Evolutionary conservation across 805 yeast species (phyloP).

Genomic region (Wickerhamiella dianesei): DNA sequence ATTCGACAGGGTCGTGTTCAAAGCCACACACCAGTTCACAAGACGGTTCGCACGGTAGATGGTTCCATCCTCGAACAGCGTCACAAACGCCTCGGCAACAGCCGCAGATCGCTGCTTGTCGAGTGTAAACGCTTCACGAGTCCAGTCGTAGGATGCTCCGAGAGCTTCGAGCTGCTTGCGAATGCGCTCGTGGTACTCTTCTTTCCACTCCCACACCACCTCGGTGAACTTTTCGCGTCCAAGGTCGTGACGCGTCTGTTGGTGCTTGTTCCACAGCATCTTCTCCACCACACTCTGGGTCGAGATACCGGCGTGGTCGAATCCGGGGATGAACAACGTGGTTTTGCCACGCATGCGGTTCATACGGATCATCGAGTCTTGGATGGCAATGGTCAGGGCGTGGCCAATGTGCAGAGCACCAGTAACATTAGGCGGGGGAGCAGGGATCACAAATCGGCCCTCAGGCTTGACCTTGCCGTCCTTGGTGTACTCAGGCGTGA

Average conservation of each 20-base stretch:
- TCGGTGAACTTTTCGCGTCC: conserved; percentile 84
- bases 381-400: conserved; percentile 89
- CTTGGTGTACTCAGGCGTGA: conserved; percentile 69
- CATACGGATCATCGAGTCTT: conserved; percentile 83
- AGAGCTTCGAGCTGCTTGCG: conserved; percentile 69
- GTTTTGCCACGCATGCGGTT: conserved; percentile 97
- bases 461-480: conserved; percentile 68
- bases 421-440: conserved; percentile 99
- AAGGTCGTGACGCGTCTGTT: conserved; percentile 83
- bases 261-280: conserved; percentile 76
- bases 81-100: conserved; percentile 82
- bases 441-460: conserved; percentile 81
- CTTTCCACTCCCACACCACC: conserved; percentile 98
- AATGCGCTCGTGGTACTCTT: conserved; percentile 76
- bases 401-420: conserved; percentile 99
- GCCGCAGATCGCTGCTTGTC: conserved; percentile 65
- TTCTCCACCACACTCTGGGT: conserved; percentile 98
- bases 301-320: conserved; percentile 98
- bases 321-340: conserved; percentile 85
- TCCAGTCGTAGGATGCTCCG: conserved; percentile 97
- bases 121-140: conserved; percentile 85
- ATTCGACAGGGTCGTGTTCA: conserved; percentile 91
- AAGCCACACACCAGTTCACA: conserved; percentile 91
- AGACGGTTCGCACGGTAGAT: conserved; percentile 88
- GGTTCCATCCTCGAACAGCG: conserved; percentile 85